phyloP scores from a whole-genome alignment of 2,329 filamentous ascomycete species.

The Tolypocladium amazonense region DNA sequence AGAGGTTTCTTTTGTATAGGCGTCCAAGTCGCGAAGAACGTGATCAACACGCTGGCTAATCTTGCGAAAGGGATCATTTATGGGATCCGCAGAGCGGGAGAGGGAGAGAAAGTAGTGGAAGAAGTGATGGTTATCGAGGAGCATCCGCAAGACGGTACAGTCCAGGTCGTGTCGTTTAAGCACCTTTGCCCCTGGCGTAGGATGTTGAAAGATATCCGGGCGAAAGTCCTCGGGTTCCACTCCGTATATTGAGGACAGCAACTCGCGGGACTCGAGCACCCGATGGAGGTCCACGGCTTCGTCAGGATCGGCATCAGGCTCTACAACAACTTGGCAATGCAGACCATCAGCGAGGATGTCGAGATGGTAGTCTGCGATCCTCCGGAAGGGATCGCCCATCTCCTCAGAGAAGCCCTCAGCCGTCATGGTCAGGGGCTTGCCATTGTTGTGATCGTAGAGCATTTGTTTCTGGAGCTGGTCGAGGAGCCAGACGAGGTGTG shows the following conservation, averaged over 20 bases:
- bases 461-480: constrained; percentile 41
- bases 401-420: constrained; percentile 31
- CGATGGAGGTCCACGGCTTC: constrained; percentile 23
- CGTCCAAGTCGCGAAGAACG: constrained; percentile 33
- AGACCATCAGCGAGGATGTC: constrained; percentile 40
- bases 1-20: constrained; percentile 9
- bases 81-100: constrained; percentile 30
- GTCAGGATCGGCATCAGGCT: constrained; percentile 17
- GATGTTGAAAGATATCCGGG: constrained; percentile 31
- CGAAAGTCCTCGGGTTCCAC: constrained; percentile 30
- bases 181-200: constrained; percentile 19
- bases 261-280: constrained; percentile 38
- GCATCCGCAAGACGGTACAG: constrained; percentile 40
- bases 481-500: constrained; percentile 43
- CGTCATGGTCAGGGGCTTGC: constrained; percentile 30
- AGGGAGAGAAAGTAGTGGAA: constrained; percentile 40
- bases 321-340: constrained; percentile 34
- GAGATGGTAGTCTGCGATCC: constrained; percentile 39
- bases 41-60: constrained; percentile 35
- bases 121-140: constrained; percentile 42
- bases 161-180: constrained; percentile 36
- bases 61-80: constrained; percentile 35
- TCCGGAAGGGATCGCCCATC: constrained; percentile 36
- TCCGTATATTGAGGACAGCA: constrained; percentile 35
- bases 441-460: constrained; percentile 26